Conservation (phyloP, 177 flowering plant genomes). For the Telopea speciosissima region DNA sequence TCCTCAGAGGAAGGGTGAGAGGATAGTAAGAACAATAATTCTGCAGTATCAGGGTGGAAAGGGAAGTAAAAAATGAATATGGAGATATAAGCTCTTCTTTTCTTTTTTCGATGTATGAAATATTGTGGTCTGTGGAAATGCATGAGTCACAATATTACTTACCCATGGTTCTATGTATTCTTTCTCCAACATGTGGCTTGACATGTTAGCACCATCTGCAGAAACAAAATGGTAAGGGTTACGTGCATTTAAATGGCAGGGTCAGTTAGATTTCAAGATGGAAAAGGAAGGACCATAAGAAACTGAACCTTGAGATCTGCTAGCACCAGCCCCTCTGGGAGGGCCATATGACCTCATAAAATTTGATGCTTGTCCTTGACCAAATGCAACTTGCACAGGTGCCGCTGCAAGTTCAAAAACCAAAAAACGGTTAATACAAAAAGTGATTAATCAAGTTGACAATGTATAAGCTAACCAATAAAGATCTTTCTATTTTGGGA, state of each 20-base stretch:
- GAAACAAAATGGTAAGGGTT: neutral
- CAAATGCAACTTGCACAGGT: constrained; percentile 50
- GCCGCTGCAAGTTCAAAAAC: constrained; percentile 26
- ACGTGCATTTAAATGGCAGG: neutral
- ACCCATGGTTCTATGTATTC: constrained; percentile 80
- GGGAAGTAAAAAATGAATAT: neutral
- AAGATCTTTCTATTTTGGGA: too few species aligned
- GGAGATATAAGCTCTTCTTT: neutral
- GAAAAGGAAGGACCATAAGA: constrained; percentile 14
- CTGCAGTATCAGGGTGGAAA: constrained; percentile 33
- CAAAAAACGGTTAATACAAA: too few species aligned
- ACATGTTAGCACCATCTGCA: constrained; percentile 12
- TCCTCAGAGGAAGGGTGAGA: constrained; percentile 59
- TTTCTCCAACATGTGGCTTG: constrained; percentile 20
- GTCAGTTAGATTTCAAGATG: constrained; percentile 7
- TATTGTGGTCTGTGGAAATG: too few species aligned
- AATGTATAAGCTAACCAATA: too few species aligned
- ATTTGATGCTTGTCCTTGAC: constrained; percentile 23
- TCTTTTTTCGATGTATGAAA: neutral
- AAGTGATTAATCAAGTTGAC: too few species aligned
- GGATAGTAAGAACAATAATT: constrained; percentile 60
- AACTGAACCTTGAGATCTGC: constrained; percentile 19
- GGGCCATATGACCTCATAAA: constrained; percentile 30
- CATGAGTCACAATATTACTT: constrained; percentile 8
- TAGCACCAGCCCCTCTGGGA: constrained; percentile 10